Percentiles rank a stretch among this genome's conserved stretches.
Conservation (phyloP, 768 basidiomycete species). For the Tricholoma hemisulphureum region DNA sequence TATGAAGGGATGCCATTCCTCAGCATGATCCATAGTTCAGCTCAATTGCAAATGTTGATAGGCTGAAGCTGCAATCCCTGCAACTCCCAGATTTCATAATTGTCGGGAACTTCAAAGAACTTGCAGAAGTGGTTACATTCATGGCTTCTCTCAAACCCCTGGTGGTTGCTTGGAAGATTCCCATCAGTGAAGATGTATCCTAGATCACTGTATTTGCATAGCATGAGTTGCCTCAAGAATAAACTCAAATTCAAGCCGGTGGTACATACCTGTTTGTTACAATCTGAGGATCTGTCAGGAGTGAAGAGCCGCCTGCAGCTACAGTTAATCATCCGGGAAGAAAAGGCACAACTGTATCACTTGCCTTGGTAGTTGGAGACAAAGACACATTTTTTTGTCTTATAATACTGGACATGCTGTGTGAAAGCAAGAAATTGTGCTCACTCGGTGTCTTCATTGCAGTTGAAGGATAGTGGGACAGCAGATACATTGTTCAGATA, state of each 20-base stretch:
- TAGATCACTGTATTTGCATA: slow-evolving; percentile 1
- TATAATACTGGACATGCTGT: slow-evolving; percentile 27
- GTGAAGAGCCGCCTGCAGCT: slow-evolving; percentile 31
- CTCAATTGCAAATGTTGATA: neutral
- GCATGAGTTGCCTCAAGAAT: too few relatives aligned
- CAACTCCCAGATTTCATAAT: slow-evolving; percentile 12
- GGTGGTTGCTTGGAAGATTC: slow-evolving; percentile 4
- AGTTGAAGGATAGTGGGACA: slow-evolving; percentile 4
- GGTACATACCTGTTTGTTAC: slow-evolving; percentile 3
- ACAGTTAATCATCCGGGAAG: slow-evolving; percentile 34
- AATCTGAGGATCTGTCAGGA: too few relatives aligned
- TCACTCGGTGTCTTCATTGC: slow-evolving; percentile 2
- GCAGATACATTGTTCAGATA: slow-evolving; percentile 23
- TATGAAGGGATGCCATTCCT: too few relatives aligned
- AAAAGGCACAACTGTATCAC: slow-evolving; percentile 10
- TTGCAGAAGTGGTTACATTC: slow-evolving; percentile 15
- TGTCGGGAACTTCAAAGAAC: slow-evolving; percentile 8
- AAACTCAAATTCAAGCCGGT: neutral
- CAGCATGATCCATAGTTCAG: too few relatives aligned
- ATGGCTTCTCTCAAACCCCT: slow-evolving; percentile 8
- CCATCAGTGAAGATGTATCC: slow-evolving; percentile 13
- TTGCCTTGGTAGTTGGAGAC: slow-evolving; percentile 28
- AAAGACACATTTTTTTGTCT: slow-evolving; percentile 20
- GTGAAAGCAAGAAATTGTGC: slow-evolving; percentile 23
- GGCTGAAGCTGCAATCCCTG: neutral